These are phyloP conservation scores for Calonectria pteridis DNA, from an alignment of 2,329 filamentous ascomycete species.

Conservation along the genomic window DNA sequence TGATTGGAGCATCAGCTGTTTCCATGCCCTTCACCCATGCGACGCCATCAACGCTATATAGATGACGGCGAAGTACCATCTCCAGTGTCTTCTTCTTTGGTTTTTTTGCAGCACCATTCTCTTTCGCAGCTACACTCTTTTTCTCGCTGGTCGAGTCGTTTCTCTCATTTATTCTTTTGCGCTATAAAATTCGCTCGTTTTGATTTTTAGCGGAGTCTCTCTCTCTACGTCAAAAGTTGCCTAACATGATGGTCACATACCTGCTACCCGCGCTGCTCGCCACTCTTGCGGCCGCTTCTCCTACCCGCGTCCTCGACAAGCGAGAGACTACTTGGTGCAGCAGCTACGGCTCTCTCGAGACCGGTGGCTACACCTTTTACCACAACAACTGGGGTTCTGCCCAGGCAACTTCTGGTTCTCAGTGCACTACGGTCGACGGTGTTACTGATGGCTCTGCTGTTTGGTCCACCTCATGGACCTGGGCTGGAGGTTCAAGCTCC, in stretches of 20 bases:
- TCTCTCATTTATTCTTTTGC: neutral
- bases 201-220: neutral
- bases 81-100: neutral
- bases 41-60: neutral
- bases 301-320: conserved; percentile 1
- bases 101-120: neutral
- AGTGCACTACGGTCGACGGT: conserved; percentile 56
- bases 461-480: conserved; percentile 58
- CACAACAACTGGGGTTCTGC: conserved; percentile 64
- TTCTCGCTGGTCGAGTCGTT: conserved; percentile 13
- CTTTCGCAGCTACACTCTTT: neutral
- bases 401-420: conserved; percentile 51
- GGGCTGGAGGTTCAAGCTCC: conserved; percentile 52
- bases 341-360: conserved; percentile 52
- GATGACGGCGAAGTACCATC: neutral
- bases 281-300: neutral
- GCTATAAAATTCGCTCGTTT: neutral
- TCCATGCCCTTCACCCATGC: neutral
- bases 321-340: conserved; percentile 48
- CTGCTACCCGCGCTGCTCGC: neutral
- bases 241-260: neutral
- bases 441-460: conserved; percentile 48
- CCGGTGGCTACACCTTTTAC: conserved; percentile 61
- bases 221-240: neutral
- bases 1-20: conserved; percentile 3